Conservation (phyloP, 805 yeast genomes). For the Yarrowia sp. region DNA sequence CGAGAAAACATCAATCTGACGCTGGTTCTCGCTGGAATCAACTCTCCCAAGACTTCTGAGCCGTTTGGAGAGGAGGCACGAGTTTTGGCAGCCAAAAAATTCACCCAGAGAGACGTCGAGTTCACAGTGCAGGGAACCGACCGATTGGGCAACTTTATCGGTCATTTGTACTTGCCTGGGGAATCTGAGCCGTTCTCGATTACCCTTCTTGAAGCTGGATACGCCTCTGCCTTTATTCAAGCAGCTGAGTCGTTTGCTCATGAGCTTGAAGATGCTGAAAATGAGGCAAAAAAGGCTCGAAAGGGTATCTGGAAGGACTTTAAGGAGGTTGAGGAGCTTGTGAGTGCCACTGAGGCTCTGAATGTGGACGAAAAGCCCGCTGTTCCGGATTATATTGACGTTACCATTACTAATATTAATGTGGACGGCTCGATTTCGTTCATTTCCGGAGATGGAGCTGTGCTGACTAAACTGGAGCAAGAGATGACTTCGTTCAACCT, state of each 20-base stretch:
- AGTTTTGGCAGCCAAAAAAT: conserved; percentile 51
- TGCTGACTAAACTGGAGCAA: conserved; percentile 31
- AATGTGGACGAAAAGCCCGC: conserved; percentile 31
- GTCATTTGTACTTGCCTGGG: conserved; percentile 55
- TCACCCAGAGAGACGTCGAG: conserved; percentile 70
- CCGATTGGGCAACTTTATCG: conserved; percentile 77
- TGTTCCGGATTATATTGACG: conserved; percentile 39
- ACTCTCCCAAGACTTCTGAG: conserved; percentile 42
- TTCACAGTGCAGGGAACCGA: conserved; percentile 68
- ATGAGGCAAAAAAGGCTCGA: conserved; percentile 52
- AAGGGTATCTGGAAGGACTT: conserved; percentile 61
- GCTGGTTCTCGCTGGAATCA: conserved; percentile 74
- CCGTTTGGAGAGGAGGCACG: conserved; percentile 50
- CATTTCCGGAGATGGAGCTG: conserved; percentile 32
- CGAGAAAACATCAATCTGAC: conserved; percentile 68
- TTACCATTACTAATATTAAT: conserved; percentile 38
- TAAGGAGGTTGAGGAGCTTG: conserved; percentile 29
- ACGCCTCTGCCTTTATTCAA: conserved; percentile 33
- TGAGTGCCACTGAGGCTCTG: background rate
- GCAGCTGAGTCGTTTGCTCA: conserved; percentile 45
- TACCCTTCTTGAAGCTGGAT: conserved; percentile 29
- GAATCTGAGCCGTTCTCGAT: conserved; percentile 48
- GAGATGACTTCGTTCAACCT: conserved; percentile 36
- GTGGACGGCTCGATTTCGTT: conserved; percentile 36
- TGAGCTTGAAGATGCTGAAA: conserved; percentile 61